phyloP scores from a whole-genome alignment of 306 rosid species.

The Pueraria montana region DNA sequence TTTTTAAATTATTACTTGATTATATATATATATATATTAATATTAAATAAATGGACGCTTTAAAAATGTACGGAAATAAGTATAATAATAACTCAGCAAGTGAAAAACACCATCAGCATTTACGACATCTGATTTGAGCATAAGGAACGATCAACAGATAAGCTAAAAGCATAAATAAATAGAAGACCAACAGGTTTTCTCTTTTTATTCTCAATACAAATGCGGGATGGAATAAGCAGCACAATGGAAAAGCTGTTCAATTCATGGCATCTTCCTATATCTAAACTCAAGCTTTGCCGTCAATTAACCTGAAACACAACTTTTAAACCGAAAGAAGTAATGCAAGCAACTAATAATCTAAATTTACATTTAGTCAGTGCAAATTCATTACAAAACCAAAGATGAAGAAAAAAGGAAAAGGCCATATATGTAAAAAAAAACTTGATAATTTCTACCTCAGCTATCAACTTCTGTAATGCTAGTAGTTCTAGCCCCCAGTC shows the following conservation, averaged over 20 bases:
- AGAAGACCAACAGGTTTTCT: conserved; percentile 19
- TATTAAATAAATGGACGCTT: too few species aligned
- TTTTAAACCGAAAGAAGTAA: conserved; percentile 53
- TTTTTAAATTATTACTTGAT: neutral
- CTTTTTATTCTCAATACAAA: conserved; percentile 39
- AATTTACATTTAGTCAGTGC: conserved; percentile 78
- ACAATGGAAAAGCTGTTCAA: conserved; percentile 43
- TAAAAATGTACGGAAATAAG: too few species aligned
- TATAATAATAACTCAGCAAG: neutral
- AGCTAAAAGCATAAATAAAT: conserved; percentile 11
- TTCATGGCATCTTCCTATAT: conserved; percentile 58
- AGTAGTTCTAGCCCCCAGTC: conserved; percentile 52
- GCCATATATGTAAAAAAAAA: conserved; percentile 52
- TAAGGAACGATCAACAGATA: neutral
- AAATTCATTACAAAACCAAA: conserved; percentile 73
- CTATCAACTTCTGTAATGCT: conserved; percentile 59
- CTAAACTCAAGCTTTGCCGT: conserved; percentile 60
- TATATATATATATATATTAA: too few species aligned
- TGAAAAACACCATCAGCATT: conserved; percentile 22
- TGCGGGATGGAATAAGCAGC: conserved; percentile 41
- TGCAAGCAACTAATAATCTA: conserved; percentile 68
- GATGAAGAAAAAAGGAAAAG: conserved; percentile 48
- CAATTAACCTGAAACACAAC: conserved; percentile 52
- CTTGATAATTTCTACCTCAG: conserved; percentile 72
- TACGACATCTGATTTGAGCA: conserved; percentile 35